These are phyloP conservation scores for Paraconiothyrium brasiliense DNA, from an alignment of 2,329 filamentous ascomycete genomes.

Conservation along the genomic window DNA sequence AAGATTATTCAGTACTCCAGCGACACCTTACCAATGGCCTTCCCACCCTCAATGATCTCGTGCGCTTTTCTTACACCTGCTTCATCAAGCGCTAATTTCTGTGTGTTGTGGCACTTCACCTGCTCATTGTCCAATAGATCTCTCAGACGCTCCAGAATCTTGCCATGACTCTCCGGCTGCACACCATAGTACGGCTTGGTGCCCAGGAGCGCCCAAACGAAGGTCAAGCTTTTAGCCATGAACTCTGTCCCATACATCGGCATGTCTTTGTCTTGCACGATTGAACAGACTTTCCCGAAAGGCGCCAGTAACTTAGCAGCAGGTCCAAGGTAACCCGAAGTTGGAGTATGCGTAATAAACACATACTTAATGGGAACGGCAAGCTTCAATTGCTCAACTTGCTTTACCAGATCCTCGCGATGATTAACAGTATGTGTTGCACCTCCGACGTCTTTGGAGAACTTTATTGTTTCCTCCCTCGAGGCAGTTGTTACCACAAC, in stretches of 20 bases:
- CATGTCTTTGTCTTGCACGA: slow-evolving; percentile 55
- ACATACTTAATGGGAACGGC: slow-evolving; percentile 54
- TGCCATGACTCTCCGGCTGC: slow-evolving; percentile 52
- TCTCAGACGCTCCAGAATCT: slow-evolving; percentile 50
- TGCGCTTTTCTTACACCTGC: slow-evolving; percentile 54
- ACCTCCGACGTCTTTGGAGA: slow-evolving; percentile 55
- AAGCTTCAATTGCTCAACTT: slow-evolving; percentile 50
- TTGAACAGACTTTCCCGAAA: slow-evolving; percentile 58
- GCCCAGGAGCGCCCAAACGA: slow-evolving; percentile 55
- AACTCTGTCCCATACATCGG: slow-evolving; percentile 58
- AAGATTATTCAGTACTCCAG: slow-evolving; percentile 7
- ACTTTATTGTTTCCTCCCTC: slow-evolving; percentile 52
- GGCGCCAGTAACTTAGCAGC: slow-evolving; percentile 53
- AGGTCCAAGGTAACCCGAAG: slow-evolving; percentile 53
- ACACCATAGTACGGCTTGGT: slow-evolving; percentile 54
- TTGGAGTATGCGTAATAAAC: slow-evolving; percentile 53
- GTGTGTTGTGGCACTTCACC: slow-evolving; percentile 52
- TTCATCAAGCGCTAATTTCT: slow-evolving; percentile 47
- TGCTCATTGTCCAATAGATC: slow-evolving; percentile 47
- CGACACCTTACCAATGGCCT: slow-evolving; percentile 51
- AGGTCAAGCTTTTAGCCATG: slow-evolving; percentile 57
- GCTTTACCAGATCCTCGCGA: slow-evolving; percentile 50
- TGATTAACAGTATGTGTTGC: slow-evolving; percentile 56
- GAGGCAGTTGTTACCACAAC: slow-evolving; percentile 58
- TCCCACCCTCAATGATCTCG: slow-evolving; percentile 49